Conservation (phyloP, 495 filamentous ascomycete species). For the Talaromyces borbonicus region DNA sequence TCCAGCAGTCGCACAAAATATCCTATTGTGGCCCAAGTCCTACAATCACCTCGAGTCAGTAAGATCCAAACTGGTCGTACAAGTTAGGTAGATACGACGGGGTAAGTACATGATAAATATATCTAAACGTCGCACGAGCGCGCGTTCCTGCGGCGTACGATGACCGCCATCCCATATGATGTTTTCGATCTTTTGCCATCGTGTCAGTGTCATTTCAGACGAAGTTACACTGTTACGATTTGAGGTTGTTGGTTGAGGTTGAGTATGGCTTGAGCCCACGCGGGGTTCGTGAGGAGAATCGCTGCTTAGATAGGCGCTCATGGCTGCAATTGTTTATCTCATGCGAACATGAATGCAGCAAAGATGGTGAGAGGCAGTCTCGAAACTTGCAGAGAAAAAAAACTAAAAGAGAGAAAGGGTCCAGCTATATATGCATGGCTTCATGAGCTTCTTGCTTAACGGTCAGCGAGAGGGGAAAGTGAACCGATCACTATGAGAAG, state of each 20-base stretch:
- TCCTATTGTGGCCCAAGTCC: slow-evolving; percentile 8
- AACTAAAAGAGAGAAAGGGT: too few species aligned
- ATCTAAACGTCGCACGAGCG: slow-evolving; percentile 4
- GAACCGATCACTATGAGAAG: too few species aligned
- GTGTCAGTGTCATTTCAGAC: slow-evolving; percentile 3
- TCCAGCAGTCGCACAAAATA: slow-evolving; percentile 8
- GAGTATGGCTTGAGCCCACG: not conserved
- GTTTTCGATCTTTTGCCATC: slow-evolving; percentile 8
- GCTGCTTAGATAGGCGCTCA: too few species aligned
- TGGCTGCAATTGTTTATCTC: too few species aligned
- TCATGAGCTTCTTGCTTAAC: too few species aligned
- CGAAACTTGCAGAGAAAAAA: too few species aligned
- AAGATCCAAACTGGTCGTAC: too few species aligned
- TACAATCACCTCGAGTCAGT: not conserved
- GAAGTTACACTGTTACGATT: not conserved
- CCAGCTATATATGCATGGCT: too few species aligned
- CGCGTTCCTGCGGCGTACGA: slow-evolving; percentile 5
- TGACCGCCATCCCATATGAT: slow-evolving; percentile 9
- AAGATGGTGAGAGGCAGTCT: too few species aligned
- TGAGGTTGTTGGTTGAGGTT: not conserved
- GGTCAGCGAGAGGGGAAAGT: too few species aligned
- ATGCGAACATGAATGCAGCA: too few species aligned
- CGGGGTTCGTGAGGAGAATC: not conserved
- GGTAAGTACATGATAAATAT: slow-evolving; percentile 7
- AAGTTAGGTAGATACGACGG: too few species aligned